These are phyloP conservation scores for Mycena haematopus DNA, from an alignment of 768 basidiomycete species.

Conservation along the genomic window DNA sequence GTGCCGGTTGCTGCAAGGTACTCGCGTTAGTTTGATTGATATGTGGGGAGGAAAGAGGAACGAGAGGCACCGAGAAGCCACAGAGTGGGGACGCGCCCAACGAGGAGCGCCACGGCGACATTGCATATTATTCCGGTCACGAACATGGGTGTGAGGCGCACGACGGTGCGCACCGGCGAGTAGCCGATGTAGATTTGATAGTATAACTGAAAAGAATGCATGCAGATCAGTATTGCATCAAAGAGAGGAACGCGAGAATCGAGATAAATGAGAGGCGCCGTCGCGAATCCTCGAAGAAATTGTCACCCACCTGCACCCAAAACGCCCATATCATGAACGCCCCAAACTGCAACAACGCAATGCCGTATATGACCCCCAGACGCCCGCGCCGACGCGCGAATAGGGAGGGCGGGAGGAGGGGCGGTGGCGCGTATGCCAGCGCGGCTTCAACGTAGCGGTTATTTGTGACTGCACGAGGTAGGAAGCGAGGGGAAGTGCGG, in stretches of 20 bases:
- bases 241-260: too few relatives aligned
- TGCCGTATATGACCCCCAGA: conserved; percentile 52
- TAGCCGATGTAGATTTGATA: conserved; percentile 60
- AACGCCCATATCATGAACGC: conserved; percentile 52
- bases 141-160: conserved; percentile 64
- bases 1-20: conserved; percentile 43
- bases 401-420: conserved; percentile 55
- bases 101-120: conserved; percentile 55
- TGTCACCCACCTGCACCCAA: not conserved
- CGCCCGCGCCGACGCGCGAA: conserved; percentile 56
- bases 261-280: too few relatives aligned
- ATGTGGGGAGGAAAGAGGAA: not conserved
- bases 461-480: not conserved
- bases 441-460: not conserved
- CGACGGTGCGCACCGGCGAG: conserved; percentile 56
- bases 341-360: conserved; percentile 58
- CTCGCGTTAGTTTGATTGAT: not conserved
- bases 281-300: too few relatives aligned
- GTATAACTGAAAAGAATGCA: conserved; percentile 48
- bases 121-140: conserved; percentile 58
- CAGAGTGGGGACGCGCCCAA: conserved; percentile 51
- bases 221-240: not conserved
- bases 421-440: conserved; percentile 43
- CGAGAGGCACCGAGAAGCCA: conserved; percentile 51
- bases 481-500: not conserved